Evolutionary conservation across 192 early-diverging fungal genomes (phyloP).

Genomic region (Backusella parvicylindrica): DNA sequence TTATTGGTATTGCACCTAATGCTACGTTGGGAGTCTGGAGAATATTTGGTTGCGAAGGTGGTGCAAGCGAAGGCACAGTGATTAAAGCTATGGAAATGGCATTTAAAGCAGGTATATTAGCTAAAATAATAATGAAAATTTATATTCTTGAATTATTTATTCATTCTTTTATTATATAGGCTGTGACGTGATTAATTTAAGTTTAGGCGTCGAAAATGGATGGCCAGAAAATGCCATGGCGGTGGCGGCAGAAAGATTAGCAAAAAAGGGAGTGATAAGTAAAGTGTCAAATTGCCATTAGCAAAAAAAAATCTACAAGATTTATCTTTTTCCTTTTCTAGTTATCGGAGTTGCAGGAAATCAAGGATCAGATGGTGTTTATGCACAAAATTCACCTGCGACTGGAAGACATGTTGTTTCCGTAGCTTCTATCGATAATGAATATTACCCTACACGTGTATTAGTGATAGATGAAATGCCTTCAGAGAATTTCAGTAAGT

Average conservation of each 20-base stretch:
- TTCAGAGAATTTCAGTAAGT: slow-evolving; percentile 7
- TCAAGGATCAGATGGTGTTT: slow-evolving; percentile 57
- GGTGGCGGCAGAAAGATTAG: slow-evolving; percentile 51
- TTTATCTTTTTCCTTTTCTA: slow-evolving; percentile 1
- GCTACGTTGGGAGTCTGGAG: slow-evolving; percentile 76
- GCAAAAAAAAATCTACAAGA: not conserved
- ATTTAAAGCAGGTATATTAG: slow-evolving; percentile 42
- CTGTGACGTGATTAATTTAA: slow-evolving; percentile 78
- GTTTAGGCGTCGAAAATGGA: slow-evolving; percentile 65
- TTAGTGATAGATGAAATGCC: slow-evolving; percentile 20
- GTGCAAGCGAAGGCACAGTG: slow-evolving; percentile 64
- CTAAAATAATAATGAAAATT: no score
- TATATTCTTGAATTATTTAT: not conserved
- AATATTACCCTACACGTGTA: slow-evolving; percentile 28
- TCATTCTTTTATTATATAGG: not conserved
- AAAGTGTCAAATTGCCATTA: not conserved
- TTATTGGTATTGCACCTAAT: slow-evolving; percentile 58
- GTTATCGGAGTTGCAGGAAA: slow-evolving; percentile 68
- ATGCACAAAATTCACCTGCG: slow-evolving; percentile 54
- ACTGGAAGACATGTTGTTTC: slow-evolving; percentile 51
- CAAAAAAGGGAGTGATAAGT: slow-evolving; percentile 25
- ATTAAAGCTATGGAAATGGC: slow-evolving; percentile 74
- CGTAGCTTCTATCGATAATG: slow-evolving; percentile 53
- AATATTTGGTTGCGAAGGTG: slow-evolving; percentile 74
- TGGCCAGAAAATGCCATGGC: slow-evolving; percentile 60